A percentile compares a stretch with the other conserved stretches of the same genome.
Conservation (phyloP, 78 protist genomes). For the Parvularia atlantis region DNA sequence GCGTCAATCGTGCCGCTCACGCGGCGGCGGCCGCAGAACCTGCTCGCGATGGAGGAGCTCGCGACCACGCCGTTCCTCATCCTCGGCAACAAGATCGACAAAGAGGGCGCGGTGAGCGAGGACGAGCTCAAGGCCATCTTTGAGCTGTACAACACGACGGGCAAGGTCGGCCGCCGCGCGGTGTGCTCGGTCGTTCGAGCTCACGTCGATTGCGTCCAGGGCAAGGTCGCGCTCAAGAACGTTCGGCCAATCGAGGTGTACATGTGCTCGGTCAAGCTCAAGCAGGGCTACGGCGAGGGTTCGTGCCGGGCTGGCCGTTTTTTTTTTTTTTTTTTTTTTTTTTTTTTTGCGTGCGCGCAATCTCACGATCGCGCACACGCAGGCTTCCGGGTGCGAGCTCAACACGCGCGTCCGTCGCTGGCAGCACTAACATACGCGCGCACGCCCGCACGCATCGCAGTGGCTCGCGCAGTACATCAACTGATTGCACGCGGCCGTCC, state of each 20-base stretch:
- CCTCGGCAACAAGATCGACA: conserved; percentile 99
- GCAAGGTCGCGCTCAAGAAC: conserved; percentile 34
- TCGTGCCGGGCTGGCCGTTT: no score
- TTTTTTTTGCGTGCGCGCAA: no score
- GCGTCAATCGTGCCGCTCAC: neutral
- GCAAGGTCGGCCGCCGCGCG: conserved; percentile 39
- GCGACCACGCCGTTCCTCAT: conserved; percentile 87
- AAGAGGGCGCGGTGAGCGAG: conserved; percentile 72
- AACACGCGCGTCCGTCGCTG: no score
- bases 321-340: no score
- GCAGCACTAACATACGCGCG: no score
- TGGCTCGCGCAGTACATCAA: no score
- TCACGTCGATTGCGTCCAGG: conserved; percentile 28
- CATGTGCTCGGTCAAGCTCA: conserved; percentile 90
- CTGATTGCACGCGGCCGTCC: no score
- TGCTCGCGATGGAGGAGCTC: conserved; percentile 65
- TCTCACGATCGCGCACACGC: no score
- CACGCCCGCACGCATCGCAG: no score
- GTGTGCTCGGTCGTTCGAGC: conserved; percentile 19
- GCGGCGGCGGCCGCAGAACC: conserved; percentile 11
- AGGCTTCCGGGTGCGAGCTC: no score
- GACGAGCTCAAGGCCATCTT: conserved; percentile 69
- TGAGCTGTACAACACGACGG: conserved; percentile 76
- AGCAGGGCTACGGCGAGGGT: conserved; percentile 94
- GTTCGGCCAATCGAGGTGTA: conserved; percentile 93